Evolutionary conservation across 2,329 filamentous ascomycete species (phyloP).

Genomic region (Colletotrichum sidae): DNA sequence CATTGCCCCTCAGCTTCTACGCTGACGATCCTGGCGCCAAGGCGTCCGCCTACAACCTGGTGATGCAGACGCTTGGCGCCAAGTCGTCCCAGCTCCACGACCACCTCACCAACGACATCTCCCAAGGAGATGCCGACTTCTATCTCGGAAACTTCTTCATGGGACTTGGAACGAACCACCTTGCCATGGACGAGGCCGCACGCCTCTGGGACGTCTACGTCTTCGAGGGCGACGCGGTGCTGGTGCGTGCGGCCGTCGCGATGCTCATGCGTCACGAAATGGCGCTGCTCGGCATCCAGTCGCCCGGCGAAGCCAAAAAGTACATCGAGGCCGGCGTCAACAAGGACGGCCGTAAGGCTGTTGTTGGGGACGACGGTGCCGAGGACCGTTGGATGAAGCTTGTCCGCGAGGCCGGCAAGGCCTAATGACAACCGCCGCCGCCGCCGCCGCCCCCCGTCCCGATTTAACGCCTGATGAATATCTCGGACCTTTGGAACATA

Average conservation of each 20-base stretch:
- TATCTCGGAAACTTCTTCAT: constrained; percentile 73
- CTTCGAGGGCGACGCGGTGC: constrained; percentile 81
- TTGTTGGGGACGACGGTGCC: constrained; percentile 49
- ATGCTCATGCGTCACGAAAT: constrained; percentile 68
- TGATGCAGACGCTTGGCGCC: constrained; percentile 73
- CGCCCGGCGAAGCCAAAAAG: constrained; percentile 55
- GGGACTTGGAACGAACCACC: constrained; percentile 70
- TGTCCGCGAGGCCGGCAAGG: constrained; percentile 54
- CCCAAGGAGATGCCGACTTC: constrained; percentile 58
- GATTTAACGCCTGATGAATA: constrained; percentile 36
- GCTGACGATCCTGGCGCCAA: constrained; percentile 77
- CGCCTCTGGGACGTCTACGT: constrained; percentile 86
- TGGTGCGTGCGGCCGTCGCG: constrained; percentile 78
- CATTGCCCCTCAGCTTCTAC: constrained; percentile 80
- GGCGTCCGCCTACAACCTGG: constrained; percentile 74
- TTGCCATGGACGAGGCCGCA: constrained; percentile 77
- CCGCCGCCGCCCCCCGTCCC: not conserved
- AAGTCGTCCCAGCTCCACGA: constrained; percentile 74
- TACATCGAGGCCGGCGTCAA: constrained; percentile 46
- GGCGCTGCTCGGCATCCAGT: constrained; percentile 60
- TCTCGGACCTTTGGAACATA: constrained; percentile 31
- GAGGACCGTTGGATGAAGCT: constrained; percentile 60
- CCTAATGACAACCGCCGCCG: constrained; percentile 32
- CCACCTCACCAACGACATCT: constrained; percentile 68
- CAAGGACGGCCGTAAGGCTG: constrained; percentile 36